phyloP scores from a whole-genome alignment of 1,284 basidiomycete genomes.

The Abortiporus biennis region DNA sequence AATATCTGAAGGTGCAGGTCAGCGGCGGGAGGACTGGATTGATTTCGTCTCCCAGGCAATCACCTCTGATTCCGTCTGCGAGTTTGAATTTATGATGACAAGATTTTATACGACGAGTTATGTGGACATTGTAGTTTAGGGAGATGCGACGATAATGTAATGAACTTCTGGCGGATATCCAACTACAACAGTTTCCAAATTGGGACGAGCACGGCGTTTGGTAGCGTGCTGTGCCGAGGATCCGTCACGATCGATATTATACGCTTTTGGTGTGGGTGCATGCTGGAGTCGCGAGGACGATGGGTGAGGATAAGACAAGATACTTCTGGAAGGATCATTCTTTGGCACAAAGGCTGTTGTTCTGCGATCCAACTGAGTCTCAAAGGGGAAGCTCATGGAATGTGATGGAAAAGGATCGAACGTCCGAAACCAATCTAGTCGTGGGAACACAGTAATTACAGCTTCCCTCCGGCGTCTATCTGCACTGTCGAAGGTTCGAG shows the following conservation, averaged over 20 bases:
- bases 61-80: constrained; percentile 15
- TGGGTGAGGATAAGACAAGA: too few species aligned
- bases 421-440: constrained; percentile 11
- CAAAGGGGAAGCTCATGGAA: constrained; percentile 15
- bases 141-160: too few species aligned
- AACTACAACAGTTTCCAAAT: background rate
- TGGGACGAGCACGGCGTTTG: constrained; percentile 14
- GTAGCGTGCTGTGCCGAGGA: too few species aligned
- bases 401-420: constrained; percentile 20
- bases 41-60: constrained; percentile 25
- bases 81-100: background rate
- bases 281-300: too few species aligned
- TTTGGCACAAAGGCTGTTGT: too few species aligned
- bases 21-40: constrained; percentile 37
- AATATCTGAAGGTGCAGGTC: constrained; percentile 50
- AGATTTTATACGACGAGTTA: too few species aligned
- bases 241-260: too few species aligned
- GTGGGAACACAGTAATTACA: constrained; percentile 14
- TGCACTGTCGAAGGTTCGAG: constrained; percentile 25
- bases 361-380: too few species aligned
- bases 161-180: too few species aligned
- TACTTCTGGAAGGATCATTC: too few species aligned
- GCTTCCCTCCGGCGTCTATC: constrained; percentile 21
- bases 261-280: too few species aligned
- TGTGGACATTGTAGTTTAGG: too few species aligned